A percentile compares a stretch with the other conserved stretches of the same genome.
phyloP scores from a whole-genome alignment of 139 green algal genomes.

The Astrephomene gubernaculifera region DNA sequence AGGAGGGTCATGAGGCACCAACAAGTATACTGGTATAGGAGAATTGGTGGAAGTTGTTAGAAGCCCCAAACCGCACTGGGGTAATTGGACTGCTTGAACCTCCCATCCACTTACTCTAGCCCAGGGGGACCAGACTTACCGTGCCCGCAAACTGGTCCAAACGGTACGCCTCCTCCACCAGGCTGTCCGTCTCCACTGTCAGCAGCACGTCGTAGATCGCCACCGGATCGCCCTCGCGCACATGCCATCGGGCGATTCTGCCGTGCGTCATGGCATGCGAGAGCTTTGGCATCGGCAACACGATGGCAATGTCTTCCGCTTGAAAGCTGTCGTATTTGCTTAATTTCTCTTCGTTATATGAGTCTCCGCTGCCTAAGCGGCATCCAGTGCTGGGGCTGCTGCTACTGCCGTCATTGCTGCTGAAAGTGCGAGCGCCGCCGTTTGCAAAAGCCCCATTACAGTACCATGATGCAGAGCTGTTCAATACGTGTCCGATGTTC shows the following conservation, averaged over 20 bases:
- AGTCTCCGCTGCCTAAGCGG: too few relatives aligned
- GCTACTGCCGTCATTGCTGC: too few relatives aligned
- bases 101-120: not conserved
- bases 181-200: constrained; percentile 26
- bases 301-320: not conserved
- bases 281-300: constrained; percentile 30
- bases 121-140: not conserved
- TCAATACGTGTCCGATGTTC: too few relatives aligned
- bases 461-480: too few relatives aligned
- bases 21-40: not conserved
- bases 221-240: not conserved
- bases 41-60: not conserved
- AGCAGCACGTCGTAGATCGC: constrained; percentile 5
- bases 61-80: not conserved
- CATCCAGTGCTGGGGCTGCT: too few relatives aligned
- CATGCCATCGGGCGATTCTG: constrained; percentile 4
- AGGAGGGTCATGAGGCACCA: not conserved
- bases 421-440: too few relatives aligned
- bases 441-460: too few relatives aligned
- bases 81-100: not conserved
- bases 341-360: too few relatives aligned
- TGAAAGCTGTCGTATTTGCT: too few relatives aligned
- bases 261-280: not conserved
- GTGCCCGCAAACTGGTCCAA: constrained; percentile 28
- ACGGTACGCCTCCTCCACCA: constrained; percentile 32